Base-by-base conservation (phyloP, 208 protist species). In the Wallacemonas sp. region DNA sequence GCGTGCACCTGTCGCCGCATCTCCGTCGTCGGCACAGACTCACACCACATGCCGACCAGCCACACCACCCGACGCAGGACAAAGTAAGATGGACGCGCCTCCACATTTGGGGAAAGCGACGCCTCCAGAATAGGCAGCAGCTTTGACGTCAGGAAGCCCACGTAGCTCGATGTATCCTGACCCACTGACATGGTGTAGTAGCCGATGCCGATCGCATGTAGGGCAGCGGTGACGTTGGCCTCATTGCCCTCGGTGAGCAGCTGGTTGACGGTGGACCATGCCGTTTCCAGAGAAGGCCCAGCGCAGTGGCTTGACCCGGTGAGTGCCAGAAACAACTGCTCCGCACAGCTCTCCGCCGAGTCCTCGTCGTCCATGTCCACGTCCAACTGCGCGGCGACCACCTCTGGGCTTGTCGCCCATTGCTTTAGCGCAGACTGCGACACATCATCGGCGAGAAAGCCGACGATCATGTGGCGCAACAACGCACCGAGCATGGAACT, bases 21-120 rank as follows among this genome's bases (percentile, higher is more conserved):
- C 13, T 15, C 32, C 2, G 54, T 24, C 34, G 81, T 37, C 0
- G 57, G 63, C 0, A 90, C 81, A 1, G 83, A 87, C 52, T 87
- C 89, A 38, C 89, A 95, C 87, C 89, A 95, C 89, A 93, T 92
- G 0, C 89, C 89, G 15, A 92, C 67, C 26, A 95, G 65, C 87
- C 89, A 95, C 42, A 93, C 79, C 0, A 92, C 85, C 24, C 89
- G 89, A 0, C 87, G 89, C 10, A 81, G 67, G 10, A 93, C 73
- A 58, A 92, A 88, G 1, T 76, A 67, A 0, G 79, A 82, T 0
- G 70, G 34, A 24, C 60, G 63, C 12, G 46, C 41, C 21, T 34
- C 32, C 3, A 4, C 33, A 1, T 53, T 45, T 24, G 46, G 36
- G 12, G 63, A 24, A 1, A 62, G 42, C 5, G 53, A 37, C 48